These are phyloP conservation scores for Paspalum vaginatum DNA, from an alignment of 176 grass and related monocot genomes.

Conservation along the genomic window DNA sequence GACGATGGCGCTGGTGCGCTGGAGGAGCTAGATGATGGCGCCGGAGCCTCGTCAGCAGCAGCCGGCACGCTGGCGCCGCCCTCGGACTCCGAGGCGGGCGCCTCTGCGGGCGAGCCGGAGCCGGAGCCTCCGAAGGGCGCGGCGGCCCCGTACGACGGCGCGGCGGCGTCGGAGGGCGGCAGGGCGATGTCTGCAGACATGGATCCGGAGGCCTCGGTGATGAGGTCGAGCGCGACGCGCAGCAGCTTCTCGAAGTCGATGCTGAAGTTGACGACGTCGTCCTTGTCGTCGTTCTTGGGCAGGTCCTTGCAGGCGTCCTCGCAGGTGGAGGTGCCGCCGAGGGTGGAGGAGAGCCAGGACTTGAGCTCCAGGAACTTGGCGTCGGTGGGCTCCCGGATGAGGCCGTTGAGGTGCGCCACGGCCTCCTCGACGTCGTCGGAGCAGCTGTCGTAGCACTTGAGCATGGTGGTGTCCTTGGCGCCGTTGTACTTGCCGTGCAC, in stretches of 20 bases:
- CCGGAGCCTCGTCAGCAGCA: not conserved
- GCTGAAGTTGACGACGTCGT: constrained; percentile 42
- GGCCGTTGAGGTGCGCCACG: constrained; percentile 43
- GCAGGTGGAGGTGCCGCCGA: constrained; percentile 42
- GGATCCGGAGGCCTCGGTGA: constrained; percentile 36
- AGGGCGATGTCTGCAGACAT: constrained; percentile 34
- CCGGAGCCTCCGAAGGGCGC: not conserved
- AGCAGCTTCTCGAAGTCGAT: constrained; percentile 54
- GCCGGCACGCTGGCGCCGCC: not conserved
- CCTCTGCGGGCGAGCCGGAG: not conserved
- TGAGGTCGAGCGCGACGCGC: constrained; percentile 49
- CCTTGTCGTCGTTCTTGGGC: constrained; percentile 27
- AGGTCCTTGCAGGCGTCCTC: constrained; percentile 48
- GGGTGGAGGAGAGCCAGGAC: constrained; percentile 47
- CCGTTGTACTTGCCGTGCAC: constrained; percentile 20
- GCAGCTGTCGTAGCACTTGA: constrained; percentile 53
- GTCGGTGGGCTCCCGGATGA: constrained; percentile 42
- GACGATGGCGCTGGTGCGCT: not conserved
- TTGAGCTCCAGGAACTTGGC: constrained; percentile 55
- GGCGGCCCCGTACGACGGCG: constrained; percentile 24
- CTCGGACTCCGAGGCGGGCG: not conserved
- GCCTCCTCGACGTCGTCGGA: constrained; percentile 56
- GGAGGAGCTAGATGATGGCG: not conserved
- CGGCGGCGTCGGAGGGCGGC: constrained; percentile 26
- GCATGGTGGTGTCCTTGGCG: not conserved